These are phyloP conservation scores for Saccharomyces eubayanus DNA, from an alignment of 805 yeast species.

Conservation along the genomic window DNA sequence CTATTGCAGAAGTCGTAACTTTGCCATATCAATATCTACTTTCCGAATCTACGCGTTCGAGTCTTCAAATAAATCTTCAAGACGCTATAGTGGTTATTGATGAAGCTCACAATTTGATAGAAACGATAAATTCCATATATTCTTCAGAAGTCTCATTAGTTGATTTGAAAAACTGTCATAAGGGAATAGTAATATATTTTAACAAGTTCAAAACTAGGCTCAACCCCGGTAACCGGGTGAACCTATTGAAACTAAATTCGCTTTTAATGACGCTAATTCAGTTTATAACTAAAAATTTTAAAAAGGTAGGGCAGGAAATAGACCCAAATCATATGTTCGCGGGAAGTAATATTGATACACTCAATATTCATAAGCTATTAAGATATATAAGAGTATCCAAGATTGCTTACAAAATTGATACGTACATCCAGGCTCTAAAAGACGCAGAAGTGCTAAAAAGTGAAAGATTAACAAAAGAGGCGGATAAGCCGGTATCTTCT, in stretches of 20 bases:
- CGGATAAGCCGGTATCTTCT: conserved; percentile 2
- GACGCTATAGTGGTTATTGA: conserved; percentile 72
- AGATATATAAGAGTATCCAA: conserved; percentile 58
- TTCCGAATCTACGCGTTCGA: conserved; percentile 52
- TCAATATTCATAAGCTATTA: conserved; percentile 62
- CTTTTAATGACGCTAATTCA: conserved; percentile 43
- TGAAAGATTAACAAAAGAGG: conserved; percentile 6
- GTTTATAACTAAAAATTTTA: conserved; percentile 36
- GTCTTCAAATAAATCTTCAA: conserved; percentile 49
- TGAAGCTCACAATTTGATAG: conserved; percentile 86
- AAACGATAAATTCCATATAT: conserved; percentile 61
- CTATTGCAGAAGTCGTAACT: conserved; percentile 66
- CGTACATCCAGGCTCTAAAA: conserved; percentile 40
- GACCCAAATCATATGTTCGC: conserved; percentile 44
- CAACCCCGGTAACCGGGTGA: conserved; percentile 63
- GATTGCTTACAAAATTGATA: conserved; percentile 76
- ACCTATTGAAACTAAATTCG: conserved; percentile 54
- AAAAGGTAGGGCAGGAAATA: conserved; percentile 49
- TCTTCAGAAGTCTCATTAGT: conserved; percentile 48
- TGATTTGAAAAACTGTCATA: conserved; percentile 41
- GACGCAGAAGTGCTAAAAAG: conserved; percentile 3
- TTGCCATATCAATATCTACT: conserved; percentile 74
- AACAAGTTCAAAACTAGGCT: conserved; percentile 54
- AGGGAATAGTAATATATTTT: conserved; percentile 47
- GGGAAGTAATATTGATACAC: conserved; percentile 54